Percentiles rank a stretch among this genome's conserved stretches.
These are phyloP conservation scores for Eudorina sp. DNA, from an alignment of 139 green algal species.

Conservation along the genomic window DNA sequence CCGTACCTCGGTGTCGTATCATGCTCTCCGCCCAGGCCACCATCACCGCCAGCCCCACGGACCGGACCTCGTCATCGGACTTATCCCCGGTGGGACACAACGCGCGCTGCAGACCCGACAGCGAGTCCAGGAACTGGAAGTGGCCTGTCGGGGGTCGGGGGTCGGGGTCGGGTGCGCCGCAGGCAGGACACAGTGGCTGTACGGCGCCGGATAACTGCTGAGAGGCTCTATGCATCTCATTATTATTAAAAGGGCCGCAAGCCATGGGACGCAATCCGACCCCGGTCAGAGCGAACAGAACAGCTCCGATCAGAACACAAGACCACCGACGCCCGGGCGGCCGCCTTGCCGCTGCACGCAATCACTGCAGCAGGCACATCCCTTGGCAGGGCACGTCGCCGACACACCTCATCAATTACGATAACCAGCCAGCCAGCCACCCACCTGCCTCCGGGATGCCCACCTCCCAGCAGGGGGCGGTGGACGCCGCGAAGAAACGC, in stretches of 20 bases:
- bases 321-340: no score
- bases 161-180: no score
- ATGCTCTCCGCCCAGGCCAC: conserved; percentile 84
- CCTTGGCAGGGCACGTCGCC: neutral
- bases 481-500: conserved; percentile 69
- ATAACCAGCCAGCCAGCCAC: neutral
- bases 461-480: conserved; percentile 56
- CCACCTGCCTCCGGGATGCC: conserved; percentile 22
- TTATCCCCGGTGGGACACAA: conserved; percentile 68
- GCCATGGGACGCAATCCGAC: no score
- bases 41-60: conserved; percentile 74
- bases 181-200: no score
- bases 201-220: no score
- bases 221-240: no score
- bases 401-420: neutral
- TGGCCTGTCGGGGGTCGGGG: no score
- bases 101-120: conserved; percentile 61
- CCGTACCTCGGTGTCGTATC: conserved; percentile 51
- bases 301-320: no score
- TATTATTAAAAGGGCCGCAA: no score
- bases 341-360: no score
- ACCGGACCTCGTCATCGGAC: conserved; percentile 60
- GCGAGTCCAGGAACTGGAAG: conserved; percentile 83
- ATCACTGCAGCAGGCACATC: no score
- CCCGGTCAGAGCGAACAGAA: no score